Base-by-base conservation (phyloP, 2,329 filamentous ascomycete genomes). In the Zarea fungicola region DNA sequence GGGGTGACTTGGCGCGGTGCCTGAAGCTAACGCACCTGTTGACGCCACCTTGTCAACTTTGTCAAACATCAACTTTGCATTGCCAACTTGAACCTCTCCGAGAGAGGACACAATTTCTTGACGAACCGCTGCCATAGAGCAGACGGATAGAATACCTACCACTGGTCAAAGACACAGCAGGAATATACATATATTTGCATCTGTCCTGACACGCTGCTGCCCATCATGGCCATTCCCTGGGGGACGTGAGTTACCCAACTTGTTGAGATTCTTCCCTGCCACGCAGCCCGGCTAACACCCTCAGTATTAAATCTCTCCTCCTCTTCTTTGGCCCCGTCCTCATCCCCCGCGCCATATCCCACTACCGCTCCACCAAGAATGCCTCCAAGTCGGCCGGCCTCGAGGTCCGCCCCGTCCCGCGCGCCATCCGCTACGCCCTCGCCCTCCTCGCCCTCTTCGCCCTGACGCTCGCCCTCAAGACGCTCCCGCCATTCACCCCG, bases 301-400 rank as follows among this genome's bases (percentile, higher is more conserved):
- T 47, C 41, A 80, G 75, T 46, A 69, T 81, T 59, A 76, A 77
- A 56, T 75, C 77, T 58, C 68, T 82, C 55, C 63, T 75, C 59
- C 64, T 83, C 60, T 77, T 83, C 70, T 76, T 91, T 63, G 87
- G 84, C 3, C 87, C 88, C 26, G 73, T 88, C 55, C 71, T 91
- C 55, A 65, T 92, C 32, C 85, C 86, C 44, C 82, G 81, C 59
- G 74, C 76, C 50, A 70, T 89, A 50, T 66, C 72, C 52, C 83
- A 79, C 71, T 87, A 87, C 70, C 81, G 81, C 56, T 75, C 75
- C 36, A 47, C 73, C 39, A 71, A 70, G 55, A 60, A 66, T 52
- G 67, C 70, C n/a, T 71, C 48, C 2, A 58, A 58, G 19, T 55
- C 66, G 61, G 66, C 72, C 52, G 66, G 67, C 57, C 61, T 77